These are phyloP conservation scores for Dictyostelium intermedium DNA, from an alignment of 78 protist genomes.

Conservation along the genomic window DNA sequence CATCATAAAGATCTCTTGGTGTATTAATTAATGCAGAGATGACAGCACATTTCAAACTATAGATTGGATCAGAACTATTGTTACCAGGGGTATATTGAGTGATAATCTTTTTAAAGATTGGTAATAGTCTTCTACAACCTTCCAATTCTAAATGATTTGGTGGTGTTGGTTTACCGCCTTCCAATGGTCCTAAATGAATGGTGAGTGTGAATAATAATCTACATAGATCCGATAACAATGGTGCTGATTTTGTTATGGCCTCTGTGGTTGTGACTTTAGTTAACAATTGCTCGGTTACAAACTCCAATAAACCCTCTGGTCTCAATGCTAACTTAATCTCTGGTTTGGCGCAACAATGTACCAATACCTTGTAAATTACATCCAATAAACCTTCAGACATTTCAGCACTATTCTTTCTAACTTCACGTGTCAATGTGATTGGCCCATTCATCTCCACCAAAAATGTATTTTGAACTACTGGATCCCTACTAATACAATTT, in stretches of 20 bases:
- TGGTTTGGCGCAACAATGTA: conserved; percentile 30
- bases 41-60: conserved; percentile 13
- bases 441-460: conserved; percentile 33
- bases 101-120: conserved; percentile 31
- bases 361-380: conserved; percentile 49
- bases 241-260: background rate
- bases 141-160: conserved; percentile 2
- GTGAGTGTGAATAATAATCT: conserved; percentile 62
- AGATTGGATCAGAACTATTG: conserved; percentile 9
- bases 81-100: background rate
- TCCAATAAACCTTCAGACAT: conserved; percentile 12
- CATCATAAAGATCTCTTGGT: conserved; percentile 47
- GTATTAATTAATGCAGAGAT: conserved; percentile 54
- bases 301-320: conserved; percentile 24
- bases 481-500: conserved; percentile 38
- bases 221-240: conserved; percentile 22
- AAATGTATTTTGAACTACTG: conserved; percentile 9
- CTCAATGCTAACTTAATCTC: background rate
- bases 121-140: conserved; percentile 32
- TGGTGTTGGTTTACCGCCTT: conserved; percentile 26
- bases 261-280: background rate
- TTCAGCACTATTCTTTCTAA: background rate
- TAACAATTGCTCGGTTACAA: background rate
- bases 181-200: conserved; percentile 56
- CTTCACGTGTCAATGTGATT: background rate